Percentiles rank a stretch among this genome's conserved stretches.
These are phyloP conservation scores for Tylopilus orsonianus DNA, from an alignment of 1,284 basidiomycete genomes.

Conservation along the genomic window DNA sequence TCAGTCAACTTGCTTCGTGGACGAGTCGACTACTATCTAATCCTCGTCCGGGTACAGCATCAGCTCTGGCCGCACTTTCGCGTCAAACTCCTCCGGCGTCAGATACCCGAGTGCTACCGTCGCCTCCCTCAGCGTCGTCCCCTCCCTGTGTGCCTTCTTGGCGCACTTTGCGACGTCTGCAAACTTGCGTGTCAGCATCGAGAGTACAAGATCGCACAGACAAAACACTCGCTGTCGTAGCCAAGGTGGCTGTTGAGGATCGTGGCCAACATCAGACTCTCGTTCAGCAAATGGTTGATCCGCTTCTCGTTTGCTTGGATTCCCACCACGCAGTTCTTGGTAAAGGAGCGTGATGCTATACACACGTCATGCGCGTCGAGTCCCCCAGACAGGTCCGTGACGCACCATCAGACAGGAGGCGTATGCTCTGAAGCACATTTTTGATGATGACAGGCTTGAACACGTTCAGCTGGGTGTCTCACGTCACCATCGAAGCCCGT, in stretches of 20 bases:
- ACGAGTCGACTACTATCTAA: conserved; percentile 20
- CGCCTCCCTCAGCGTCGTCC: conserved; percentile 93
- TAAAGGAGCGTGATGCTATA: conserved; percentile 84
- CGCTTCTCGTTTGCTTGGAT: conserved; percentile 95
- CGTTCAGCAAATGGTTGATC: conserved; percentile 88
- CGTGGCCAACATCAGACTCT: conserved; percentile 95
- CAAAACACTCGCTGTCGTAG: conserved; percentile 80
- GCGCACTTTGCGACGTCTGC: conserved; percentile 96
- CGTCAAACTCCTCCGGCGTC: conserved; percentile 91
- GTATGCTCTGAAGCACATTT: conserved; percentile 95
- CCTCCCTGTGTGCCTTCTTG: conserved; percentile 99
- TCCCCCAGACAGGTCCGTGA: conserved; percentile 1
- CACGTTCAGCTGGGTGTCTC: conserved; percentile 76
- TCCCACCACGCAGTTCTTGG: conserved; percentile 95
- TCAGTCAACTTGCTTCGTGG: conserved; percentile 28
- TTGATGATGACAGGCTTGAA: conserved; percentile 99
- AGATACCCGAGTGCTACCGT: conserved; percentile 87
- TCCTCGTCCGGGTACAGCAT: conserved; percentile 74
- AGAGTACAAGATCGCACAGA: neutral
- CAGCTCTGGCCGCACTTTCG: conserved; percentile 92
- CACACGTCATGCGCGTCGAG: conserved; percentile 4
- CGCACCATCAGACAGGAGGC: conserved; percentile 87
- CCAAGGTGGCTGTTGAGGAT: conserved; percentile 92
- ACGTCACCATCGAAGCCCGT: conserved; percentile 8
- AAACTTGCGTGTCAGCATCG: conserved; percentile 11